Evolutionary conservation across 2,329 filamentous ascomycete genomes (phyloP).

Genomic region (Exophiala dermatitidis): DNA sequence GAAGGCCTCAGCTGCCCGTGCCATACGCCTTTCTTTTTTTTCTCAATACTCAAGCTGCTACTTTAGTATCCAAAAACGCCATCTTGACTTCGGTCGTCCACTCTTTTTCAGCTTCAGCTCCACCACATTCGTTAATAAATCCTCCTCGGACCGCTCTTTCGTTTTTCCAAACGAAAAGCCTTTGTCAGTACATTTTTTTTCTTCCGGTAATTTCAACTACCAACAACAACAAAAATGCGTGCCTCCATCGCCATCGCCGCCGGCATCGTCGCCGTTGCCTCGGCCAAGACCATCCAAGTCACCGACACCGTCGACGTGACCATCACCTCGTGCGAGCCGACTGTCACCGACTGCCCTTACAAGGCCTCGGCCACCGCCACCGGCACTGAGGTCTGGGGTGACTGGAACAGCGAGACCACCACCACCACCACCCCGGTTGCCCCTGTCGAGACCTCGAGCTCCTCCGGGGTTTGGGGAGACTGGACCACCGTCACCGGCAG

Average conservation of each 20-base stretch:
- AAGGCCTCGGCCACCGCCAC: constrained; percentile 12
- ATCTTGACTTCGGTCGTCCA: constrained; percentile 27
- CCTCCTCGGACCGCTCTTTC: constrained; percentile 9
- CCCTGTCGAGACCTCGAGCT: constrained; percentile 2
- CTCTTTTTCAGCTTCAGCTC: constrained; percentile 27
- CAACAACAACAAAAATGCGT: constrained; percentile 25
- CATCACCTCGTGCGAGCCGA: constrained; percentile 55
- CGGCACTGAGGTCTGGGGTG: constrained; percentile 6
- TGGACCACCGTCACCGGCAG: background rate
- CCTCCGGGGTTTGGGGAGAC: constrained; percentile 1
- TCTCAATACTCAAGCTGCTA: constrained; percentile 22
- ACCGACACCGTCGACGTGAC: constrained; percentile 55
- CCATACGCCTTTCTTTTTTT: constrained; percentile 8
- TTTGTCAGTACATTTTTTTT: constrained; percentile 5
- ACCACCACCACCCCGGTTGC: constrained; percentile 9
- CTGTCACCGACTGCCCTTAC: constrained; percentile 52
- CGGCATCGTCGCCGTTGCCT: constrained; percentile 33
- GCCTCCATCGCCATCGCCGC: constrained; percentile 32
- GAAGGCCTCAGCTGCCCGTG: constrained; percentile 18
- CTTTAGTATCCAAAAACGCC: constrained; percentile 22
- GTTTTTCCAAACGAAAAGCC: constrained; percentile 3
- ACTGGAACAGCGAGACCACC: constrained; percentile 8
- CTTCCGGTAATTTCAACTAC: constrained; percentile 18
- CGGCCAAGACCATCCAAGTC: constrained; percentile 37
- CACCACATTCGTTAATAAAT: constrained; percentile 23